These are phyloP conservation scores for Boletus sensibilis DNA, from an alignment of 768 basidiomycete genomes.

Conservation along the genomic window DNA sequence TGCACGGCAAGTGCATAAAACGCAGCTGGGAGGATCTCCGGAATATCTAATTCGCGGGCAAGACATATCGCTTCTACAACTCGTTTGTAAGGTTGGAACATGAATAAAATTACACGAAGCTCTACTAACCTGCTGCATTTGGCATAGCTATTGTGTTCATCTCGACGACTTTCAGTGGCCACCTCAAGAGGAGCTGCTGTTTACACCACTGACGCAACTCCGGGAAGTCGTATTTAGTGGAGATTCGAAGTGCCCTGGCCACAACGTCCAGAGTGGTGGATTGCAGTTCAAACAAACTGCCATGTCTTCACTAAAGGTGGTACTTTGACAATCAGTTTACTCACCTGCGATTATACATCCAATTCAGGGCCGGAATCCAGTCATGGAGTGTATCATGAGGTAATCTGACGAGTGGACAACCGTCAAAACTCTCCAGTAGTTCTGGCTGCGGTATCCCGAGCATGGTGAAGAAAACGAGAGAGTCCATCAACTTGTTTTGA, in stretches of 20 bases:
- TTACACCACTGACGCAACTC: conserved; percentile 29
- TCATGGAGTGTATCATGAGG: conserved; percentile 26
- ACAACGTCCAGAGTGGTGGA: conserved; percentile 26
- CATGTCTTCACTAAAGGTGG: background rate
- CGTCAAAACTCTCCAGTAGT: conserved; percentile 31
- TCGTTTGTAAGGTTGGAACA: background rate
- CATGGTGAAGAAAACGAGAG: conserved; percentile 37
- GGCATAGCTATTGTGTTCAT: conserved; percentile 31
- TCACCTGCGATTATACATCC: conserved; percentile 37
- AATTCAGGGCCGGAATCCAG: conserved; percentile 31
- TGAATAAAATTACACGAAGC: background rate
- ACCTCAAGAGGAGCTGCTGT: conserved; percentile 24
- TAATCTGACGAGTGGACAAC: conserved; percentile 32
- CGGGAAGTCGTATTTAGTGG: conserved; percentile 39
- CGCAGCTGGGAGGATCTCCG: conserved; percentile 39
- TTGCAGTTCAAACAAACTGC: conserved; percentile 26
- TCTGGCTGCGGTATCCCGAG: conserved; percentile 35
- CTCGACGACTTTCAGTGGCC: conserved; percentile 29
- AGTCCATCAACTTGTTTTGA: conserved; percentile 15
- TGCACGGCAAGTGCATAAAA: conserved; percentile 40
- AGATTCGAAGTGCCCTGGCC: conserved; percentile 31
- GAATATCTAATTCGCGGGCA: conserved; percentile 35
- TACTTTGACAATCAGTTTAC: conserved; percentile 3
- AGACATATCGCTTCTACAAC: conserved; percentile 36
- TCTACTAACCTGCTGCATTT: conserved; percentile 32